Conservation (phyloP, 2,329 filamentous ascomycete species). For the Fusarium cyanostomum region DNA sequence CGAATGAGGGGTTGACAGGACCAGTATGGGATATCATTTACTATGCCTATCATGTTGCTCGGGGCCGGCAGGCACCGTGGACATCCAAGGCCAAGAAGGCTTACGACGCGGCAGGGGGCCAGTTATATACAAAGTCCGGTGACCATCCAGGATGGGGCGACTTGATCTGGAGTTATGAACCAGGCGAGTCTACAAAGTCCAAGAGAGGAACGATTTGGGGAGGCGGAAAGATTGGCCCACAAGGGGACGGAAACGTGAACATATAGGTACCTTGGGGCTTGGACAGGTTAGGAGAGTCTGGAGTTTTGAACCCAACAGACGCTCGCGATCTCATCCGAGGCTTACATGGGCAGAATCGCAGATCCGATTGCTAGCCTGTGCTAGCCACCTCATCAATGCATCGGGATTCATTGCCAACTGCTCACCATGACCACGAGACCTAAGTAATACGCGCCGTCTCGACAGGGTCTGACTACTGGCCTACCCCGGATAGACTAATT, state of each 20-base stretch:
- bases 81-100: neutral
- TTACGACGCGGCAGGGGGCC: neutral
- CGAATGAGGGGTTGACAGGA: neutral
- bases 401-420: too few species aligned
- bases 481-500: too few species aligned
- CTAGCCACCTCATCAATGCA: too few species aligned
- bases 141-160: constrained; percentile 3
- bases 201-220: constrained; percentile 1
- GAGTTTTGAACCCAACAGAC: too few species aligned
- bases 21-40: neutral
- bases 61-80: neutral
- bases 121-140: neutral
- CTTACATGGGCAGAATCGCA: too few species aligned
- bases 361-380: too few species aligned
- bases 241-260: neutral
- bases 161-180: neutral
- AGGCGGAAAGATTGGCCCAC: constrained; percentile 1
- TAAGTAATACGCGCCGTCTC: too few species aligned
- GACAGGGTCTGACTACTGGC: too few species aligned
- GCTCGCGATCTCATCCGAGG: too few species aligned
- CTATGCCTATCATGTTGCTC: neutral
- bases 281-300: too few species aligned
- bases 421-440: too few species aligned
- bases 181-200: neutral
- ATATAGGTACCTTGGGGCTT: too few species aligned